Percentiles rank a stretch among this genome's conserved stretches.
These are phyloP conservation scores for Trichophyton mentagrophytes DNA, from an alignment of 2,329 filamentous ascomycete species.

Conservation along the genomic window DNA sequence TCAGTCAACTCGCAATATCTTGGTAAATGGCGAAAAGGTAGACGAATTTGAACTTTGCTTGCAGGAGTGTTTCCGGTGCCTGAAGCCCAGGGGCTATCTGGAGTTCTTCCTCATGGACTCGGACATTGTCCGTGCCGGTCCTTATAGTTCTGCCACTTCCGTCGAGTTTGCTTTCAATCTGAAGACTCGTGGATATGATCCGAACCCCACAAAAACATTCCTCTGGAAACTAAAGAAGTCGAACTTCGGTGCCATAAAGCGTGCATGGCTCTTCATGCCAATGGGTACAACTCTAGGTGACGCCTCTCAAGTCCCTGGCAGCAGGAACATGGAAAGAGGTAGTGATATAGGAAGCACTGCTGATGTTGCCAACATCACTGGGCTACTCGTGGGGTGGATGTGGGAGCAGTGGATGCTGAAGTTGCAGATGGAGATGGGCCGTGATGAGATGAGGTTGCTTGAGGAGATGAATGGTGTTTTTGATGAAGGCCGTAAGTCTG, in stretches of 20 bases:
- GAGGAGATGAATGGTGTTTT: constrained; percentile 45
- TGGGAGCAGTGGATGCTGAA: constrained; percentile 97
- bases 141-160: constrained; percentile 64
- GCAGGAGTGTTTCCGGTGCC: constrained; percentile 72
- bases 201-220: constrained; percentile 69
- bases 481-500: constrained; percentile 46
- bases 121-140: constrained; percentile 74
- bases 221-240: constrained; percentile 58
- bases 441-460: constrained; percentile 42
- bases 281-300: constrained; percentile 44
- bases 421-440: constrained; percentile 73
- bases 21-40: constrained; percentile 45
- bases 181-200: constrained; percentile 80
- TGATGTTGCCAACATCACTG: constrained; percentile 60
- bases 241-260: constrained; percentile 67
- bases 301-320: constrained; percentile 15
- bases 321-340: constrained; percentile 31
- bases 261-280: constrained; percentile 80
- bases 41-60: constrained; percentile 86
- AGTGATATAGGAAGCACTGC: constrained; percentile 53
- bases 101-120: constrained; percentile 86
- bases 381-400: constrained; percentile 71
- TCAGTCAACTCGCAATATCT: constrained; percentile 49
- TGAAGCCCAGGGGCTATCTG: constrained; percentile 85
- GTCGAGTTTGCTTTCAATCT: constrained; percentile 89